phyloP scores from a whole-genome alignment of 164 flowering plant genomes.

The Magnolia kwangsiensis region DNA sequence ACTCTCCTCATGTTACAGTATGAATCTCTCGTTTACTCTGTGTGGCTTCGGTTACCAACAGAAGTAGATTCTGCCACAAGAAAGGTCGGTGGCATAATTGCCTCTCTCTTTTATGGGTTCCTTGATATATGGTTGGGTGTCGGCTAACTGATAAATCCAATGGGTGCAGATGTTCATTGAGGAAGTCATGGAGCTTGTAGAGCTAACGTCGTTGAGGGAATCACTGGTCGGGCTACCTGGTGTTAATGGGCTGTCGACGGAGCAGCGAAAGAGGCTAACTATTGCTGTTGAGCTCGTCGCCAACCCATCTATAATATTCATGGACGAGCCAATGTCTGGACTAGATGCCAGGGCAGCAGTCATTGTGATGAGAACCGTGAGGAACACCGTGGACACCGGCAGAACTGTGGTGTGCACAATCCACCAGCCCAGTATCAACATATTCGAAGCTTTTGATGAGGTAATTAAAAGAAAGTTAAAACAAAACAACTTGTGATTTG shows the following conservation, averaged over 20 bases:
- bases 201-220: slow-evolving; percentile 28
- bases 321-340: slow-evolving; percentile 59
- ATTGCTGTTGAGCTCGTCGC: slow-evolving; percentile 54
- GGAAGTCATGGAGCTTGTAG: slow-evolving; percentile 51
- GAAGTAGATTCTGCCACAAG: slow-evolving; percentile 35
- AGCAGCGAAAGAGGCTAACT: slow-evolving; percentile 48
- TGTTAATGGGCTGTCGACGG: slow-evolving; percentile 45
- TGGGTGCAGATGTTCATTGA: slow-evolving; percentile 40
- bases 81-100: slow-evolving; percentile 27
- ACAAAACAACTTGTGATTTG: no score
- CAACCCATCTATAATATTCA: slow-evolving; percentile 50
- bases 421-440: slow-evolving; percentile 59
- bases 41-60: slow-evolving; percentile 49
- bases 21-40: slow-evolving; percentile 52
- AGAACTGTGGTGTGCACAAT: slow-evolving; percentile 61
- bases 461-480: slow-evolving; percentile 15
- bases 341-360: slow-evolving; percentile 60
- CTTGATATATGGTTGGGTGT: background rate
- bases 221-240: slow-evolving; percentile 46
- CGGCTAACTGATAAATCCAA: background rate
- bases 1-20: slow-evolving; percentile 55
- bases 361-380: slow-evolving; percentile 56
- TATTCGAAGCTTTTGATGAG: slow-evolving; percentile 58
- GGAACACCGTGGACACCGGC: slow-evolving; percentile 51
- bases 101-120: background rate